Percentiles rank a stretch among this genome's conserved stretches.
Conservation (phyloP, 495 filamentous ascomycete species). For the Physcia stellaris region DNA sequence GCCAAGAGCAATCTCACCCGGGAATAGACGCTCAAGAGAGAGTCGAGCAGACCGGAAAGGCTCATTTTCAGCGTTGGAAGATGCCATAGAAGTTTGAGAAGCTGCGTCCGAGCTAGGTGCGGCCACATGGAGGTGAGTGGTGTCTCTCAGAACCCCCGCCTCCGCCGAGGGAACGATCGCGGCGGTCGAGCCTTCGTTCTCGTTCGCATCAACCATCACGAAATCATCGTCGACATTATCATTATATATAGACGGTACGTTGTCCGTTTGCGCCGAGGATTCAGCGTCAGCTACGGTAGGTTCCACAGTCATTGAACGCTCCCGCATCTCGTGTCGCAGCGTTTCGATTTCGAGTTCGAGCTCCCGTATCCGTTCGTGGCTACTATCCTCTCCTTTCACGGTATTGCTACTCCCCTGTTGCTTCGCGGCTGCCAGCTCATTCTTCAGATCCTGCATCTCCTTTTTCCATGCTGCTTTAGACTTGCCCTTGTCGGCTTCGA, state of each 20-base stretch:
- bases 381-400: conserved; percentile 1
- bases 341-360: conserved; percentile 23
- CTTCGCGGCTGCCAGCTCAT: conserved; percentile 34
- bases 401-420: conserved; percentile 17
- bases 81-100: conserved; percentile 9
- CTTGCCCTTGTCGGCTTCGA: conserved; percentile 42
- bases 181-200: too few relatives aligned
- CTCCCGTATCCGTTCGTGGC: conserved; percentile 22
- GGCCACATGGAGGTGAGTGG: neutral
- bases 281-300: neutral
- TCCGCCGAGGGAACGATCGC: too few relatives aligned
- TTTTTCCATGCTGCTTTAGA: conserved; percentile 31
- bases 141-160: conserved; percentile 3
- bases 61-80: conserved; percentile 3
- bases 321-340: conserved; percentile 11
- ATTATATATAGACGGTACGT: neutral
- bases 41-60: conserved; percentile 51
- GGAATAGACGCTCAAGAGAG: conserved; percentile 50
- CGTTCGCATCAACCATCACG: neutral
- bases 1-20: conserved; percentile 43
- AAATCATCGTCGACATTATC: conserved; percentile 9
- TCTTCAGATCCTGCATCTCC: conserved; percentile 36
- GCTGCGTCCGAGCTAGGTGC: conserved; percentile 7
- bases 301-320: conserved; percentile 4
- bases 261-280: neutral